Conservation (phyloP, 805 yeast species). For the Saturnispora silvae region DNA sequence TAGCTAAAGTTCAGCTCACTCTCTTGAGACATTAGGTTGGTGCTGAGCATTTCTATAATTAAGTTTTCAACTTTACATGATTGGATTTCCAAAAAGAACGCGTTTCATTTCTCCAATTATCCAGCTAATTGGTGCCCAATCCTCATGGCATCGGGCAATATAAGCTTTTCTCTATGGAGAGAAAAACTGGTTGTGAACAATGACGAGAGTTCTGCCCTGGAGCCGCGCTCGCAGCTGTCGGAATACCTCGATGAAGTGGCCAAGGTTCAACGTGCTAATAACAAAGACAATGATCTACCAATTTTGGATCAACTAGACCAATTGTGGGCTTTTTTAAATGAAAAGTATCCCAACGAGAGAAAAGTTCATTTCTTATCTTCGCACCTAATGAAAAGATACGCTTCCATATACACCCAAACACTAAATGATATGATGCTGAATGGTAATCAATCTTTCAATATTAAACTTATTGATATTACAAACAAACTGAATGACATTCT, state of each 20-base stretch:
- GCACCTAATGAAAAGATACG: constrained; percentile 18
- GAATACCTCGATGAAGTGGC: constrained; percentile 5
- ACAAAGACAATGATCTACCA: constrained; percentile 15
- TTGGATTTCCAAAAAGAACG: too few species aligned
- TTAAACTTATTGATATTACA: constrained; percentile 22
- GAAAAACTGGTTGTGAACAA: constrained; percentile 4
- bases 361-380: constrained; percentile 19
- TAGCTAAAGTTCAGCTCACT: too few species aligned
- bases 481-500: constrained; percentile 18
- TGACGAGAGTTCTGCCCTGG: constrained; percentile 1
- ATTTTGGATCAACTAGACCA: constrained; percentile 18
- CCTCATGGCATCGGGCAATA: neutral
- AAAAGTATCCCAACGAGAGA: constrained; percentile 15
- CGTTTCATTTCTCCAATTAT: too few species aligned
- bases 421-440: constrained; percentile 21
- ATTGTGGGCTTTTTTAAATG: constrained; percentile 16
- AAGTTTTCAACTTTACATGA: too few species aligned
- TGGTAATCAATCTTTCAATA: constrained; percentile 26
- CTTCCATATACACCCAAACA: constrained; percentile 15
- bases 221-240: neutral
- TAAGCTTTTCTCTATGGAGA: constrained; percentile 1
- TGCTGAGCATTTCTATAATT: too few species aligned
- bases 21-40: too few species aligned
- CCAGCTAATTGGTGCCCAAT: too few species aligned
- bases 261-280: neutral